Percentiles rank a stretch among this genome's conserved stretches.
These are phyloP conservation scores for Trypanosoma scelopori DNA, from an alignment of 208 protist species.

Conservation along the genomic window DNA sequence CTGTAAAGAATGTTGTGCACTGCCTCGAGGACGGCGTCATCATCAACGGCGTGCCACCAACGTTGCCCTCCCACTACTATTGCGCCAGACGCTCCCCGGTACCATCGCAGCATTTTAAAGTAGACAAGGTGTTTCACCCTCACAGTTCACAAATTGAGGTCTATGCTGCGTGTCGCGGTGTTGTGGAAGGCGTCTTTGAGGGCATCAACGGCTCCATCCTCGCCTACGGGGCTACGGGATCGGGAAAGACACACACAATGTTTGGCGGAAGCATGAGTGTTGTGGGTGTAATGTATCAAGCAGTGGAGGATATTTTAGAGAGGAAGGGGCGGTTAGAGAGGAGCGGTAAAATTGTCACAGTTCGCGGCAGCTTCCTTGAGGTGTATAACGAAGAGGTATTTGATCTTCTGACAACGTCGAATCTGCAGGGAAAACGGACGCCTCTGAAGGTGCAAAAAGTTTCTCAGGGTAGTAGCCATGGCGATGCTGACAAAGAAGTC, in stretches of 20 bases:
- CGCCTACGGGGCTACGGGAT: constrained; percentile 86
- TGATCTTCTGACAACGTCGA: constrained; percentile 52
- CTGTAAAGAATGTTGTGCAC: constrained; percentile 59
- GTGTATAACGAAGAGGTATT: constrained; percentile 91
- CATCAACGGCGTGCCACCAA: constrained; percentile 29
- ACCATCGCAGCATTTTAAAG: constrained; percentile 63
- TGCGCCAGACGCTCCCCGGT: constrained; percentile 17
- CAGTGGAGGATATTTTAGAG: constrained; percentile 78
- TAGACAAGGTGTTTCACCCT: constrained; percentile 68
- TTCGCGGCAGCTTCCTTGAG: constrained; percentile 81
- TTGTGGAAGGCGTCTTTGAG: constrained; percentile 67
- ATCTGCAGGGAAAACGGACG: constrained; percentile 23
- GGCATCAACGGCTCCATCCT: constrained; percentile 88
- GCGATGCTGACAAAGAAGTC: not conserved
- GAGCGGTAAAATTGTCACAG: constrained; percentile 45
- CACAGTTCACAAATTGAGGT: constrained; percentile 74
- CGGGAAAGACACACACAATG: constrained; percentile 92
- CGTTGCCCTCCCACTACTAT: constrained; percentile 18
- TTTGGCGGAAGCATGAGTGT: constrained; percentile 73
- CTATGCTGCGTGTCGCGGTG: constrained; percentile 61
- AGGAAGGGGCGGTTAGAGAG: constrained; percentile 65
- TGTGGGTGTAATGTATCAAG: constrained; percentile 80
- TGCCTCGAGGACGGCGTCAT: constrained; percentile 66
- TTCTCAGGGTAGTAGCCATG: constrained; percentile 6
- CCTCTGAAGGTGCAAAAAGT: constrained; percentile 61